Evolutionary conservation across 805 yeast genomes (phyloP).

Genomic region (Candida incommunis): DNA sequence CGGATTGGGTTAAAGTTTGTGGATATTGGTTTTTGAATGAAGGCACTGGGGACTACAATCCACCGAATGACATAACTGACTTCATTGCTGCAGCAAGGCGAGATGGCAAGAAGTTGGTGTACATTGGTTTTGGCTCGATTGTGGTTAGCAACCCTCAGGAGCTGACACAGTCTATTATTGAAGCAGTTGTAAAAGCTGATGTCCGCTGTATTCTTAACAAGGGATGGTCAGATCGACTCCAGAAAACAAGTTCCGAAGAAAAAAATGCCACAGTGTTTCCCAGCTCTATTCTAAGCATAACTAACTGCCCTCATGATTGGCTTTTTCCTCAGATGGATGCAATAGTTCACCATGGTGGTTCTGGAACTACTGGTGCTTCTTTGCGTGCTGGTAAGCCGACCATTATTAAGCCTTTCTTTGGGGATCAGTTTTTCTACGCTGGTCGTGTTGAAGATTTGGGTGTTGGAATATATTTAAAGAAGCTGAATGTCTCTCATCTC

Average conservation of each 20-base stretch:
- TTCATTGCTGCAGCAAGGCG: constrained; percentile 51
- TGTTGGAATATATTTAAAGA: constrained; percentile 58
- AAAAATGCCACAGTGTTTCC: constrained; percentile 42
- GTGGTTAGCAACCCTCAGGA: constrained; percentile 74
- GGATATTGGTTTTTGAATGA: constrained; percentile 93
- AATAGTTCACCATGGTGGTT: constrained; percentile 95
- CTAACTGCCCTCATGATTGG: constrained; percentile 88
- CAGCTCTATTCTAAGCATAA: constrained; percentile 49
- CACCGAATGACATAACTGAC: constrained; percentile 40
- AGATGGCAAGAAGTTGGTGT: constrained; percentile 59
- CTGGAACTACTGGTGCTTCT: constrained; percentile 93
- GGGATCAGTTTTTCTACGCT: constrained; percentile 91
- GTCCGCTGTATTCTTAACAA: constrained; percentile 80
- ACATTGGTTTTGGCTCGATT: constrained; percentile 92
- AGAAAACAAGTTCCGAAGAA: constrained; percentile 21
- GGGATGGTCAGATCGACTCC: constrained; percentile 82
- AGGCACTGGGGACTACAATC: constrained; percentile 35
- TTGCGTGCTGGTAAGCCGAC: constrained; percentile 80
- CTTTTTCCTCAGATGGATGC: constrained; percentile 78
- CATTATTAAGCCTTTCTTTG: constrained; percentile 85
- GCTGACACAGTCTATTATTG: constrained; percentile 62
- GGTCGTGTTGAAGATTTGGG: constrained; percentile 79
- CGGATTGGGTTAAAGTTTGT: constrained; percentile 90
- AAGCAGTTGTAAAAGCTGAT: constrained; percentile 67
- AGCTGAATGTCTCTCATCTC: constrained; percentile 49